Evolutionary conservation across 1,284 basidiomycete genomes (phyloP).

Genomic region (Meripilus lineatus): DNA sequence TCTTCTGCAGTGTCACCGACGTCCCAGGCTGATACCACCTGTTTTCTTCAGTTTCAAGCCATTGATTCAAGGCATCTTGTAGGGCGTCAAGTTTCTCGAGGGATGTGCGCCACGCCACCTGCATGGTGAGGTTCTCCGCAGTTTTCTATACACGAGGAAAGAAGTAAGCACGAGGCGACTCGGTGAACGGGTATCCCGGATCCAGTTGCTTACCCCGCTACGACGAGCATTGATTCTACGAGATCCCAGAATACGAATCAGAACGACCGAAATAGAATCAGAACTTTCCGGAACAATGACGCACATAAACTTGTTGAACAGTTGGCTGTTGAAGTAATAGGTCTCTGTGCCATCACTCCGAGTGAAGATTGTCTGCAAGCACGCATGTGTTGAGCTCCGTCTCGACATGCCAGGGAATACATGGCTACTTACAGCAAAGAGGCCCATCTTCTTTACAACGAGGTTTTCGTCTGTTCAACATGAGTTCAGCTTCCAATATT

Average conservation of each 20-base stretch:
- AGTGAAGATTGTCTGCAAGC: slow-evolving; percentile 54
- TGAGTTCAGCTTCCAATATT: neutral
- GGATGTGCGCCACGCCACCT: slow-evolving; percentile 71
- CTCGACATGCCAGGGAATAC: slow-evolving; percentile 3
- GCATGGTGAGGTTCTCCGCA: slow-evolving; percentile 60
- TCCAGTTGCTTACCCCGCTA: slow-evolving; percentile 43
- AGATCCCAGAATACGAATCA: neutral
- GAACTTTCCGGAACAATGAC: slow-evolving; percentile 19
- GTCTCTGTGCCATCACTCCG: slow-evolving; percentile 68
- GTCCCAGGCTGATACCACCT: slow-evolving; percentile 70
- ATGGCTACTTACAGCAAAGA: slow-evolving; percentile 51
- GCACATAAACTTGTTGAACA: slow-evolving; percentile 70
- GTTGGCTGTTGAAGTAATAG: slow-evolving; percentile 74
- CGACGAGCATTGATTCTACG: slow-evolving; percentile 64
- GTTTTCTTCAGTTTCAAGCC: slow-evolving; percentile 72
- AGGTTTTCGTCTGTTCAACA: slow-evolving; percentile 50
- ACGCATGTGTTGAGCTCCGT: slow-evolving; percentile 11
- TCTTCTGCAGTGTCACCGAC: slow-evolving; percentile 53
- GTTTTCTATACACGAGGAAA: slow-evolving; percentile 45
- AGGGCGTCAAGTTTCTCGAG: slow-evolving; percentile 64
- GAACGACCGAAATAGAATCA: neutral
- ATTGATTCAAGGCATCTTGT: slow-evolving; percentile 60
- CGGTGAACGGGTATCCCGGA: neutral
- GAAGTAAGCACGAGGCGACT: neutral
- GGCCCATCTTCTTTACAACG: slow-evolving; percentile 71